These are phyloP conservation scores for Ophiostoma quercus DNA, from an alignment of 2,329 filamentous ascomycete species.

Conservation along the genomic window DNA sequence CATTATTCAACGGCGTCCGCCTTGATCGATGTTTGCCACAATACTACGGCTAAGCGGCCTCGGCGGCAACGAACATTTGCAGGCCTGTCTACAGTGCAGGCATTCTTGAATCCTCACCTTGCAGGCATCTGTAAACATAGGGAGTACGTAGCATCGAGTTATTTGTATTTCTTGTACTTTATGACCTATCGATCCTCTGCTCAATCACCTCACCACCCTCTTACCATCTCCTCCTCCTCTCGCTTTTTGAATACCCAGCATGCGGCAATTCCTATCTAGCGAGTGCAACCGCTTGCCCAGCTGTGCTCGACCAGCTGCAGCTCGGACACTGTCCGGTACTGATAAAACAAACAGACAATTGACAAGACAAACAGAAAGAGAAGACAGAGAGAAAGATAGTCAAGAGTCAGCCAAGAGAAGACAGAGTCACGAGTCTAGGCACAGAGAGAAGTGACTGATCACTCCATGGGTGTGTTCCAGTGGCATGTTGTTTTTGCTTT, in stretches of 20 bases:
- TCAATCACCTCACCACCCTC: too few relatives aligned
- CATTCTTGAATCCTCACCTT: background rate
- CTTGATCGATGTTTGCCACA: background rate
- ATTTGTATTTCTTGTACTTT: background rate
- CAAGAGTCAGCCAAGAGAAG: background rate
- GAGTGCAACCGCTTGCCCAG: background rate
- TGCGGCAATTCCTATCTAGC: background rate
- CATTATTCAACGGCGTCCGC: background rate
- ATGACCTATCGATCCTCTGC: background rate
- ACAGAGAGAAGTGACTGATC: background rate
- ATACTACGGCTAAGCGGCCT: background rate
- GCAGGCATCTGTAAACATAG: background rate
- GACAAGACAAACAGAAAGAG: too few relatives aligned
- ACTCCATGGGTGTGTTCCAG: constrained; percentile 10
- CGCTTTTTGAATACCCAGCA: background rate
- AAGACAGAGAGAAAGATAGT: too few relatives aligned
- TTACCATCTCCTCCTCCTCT: too few relatives aligned
- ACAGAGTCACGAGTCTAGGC: background rate
- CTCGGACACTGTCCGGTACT: too few relatives aligned
- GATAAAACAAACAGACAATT: too few relatives aligned
- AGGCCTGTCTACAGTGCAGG: background rate
- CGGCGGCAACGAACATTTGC: background rate
- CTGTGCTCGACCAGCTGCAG: too few relatives aligned
- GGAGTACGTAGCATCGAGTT: too few relatives aligned
- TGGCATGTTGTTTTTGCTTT: background rate